These are phyloP conservation scores for Ustilago hordei DNA, from an alignment of 1,284 basidiomycete species.

Conservation along the genomic window DNA sequence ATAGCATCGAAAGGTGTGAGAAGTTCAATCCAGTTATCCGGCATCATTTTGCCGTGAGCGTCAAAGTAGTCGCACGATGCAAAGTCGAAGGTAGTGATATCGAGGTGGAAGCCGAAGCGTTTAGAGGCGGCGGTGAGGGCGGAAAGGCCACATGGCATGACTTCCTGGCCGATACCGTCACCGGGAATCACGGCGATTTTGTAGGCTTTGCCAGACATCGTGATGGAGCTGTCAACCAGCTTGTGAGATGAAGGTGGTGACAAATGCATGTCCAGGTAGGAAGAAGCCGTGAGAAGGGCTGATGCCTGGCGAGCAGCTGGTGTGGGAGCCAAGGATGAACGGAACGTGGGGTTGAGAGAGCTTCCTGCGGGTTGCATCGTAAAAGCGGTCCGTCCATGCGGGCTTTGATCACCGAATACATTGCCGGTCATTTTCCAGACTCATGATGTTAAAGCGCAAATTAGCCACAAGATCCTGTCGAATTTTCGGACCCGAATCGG, in stretches of 20 bases:
- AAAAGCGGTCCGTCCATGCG: conserved; percentile 10
- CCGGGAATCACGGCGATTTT: conserved; percentile 75
- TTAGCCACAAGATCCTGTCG: neutral
- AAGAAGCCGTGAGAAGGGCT: neutral
- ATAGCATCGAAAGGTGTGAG: conserved; percentile 70
- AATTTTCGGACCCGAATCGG: conserved; percentile 26
- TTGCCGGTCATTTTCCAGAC: conserved; percentile 10
- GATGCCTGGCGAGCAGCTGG: neutral
- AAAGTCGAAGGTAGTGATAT: conserved; percentile 71
- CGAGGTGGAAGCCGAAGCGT: conserved; percentile 69
- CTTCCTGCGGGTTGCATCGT: neutral
- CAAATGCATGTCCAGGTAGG: neutral
- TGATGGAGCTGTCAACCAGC: neutral
- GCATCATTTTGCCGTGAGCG: conserved; percentile 70
- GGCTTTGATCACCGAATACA: conserved; percentile 6
- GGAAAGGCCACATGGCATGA: conserved; percentile 40
- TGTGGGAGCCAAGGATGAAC: neutral
- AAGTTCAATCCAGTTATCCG: conserved; percentile 69
- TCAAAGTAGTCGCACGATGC: conserved; percentile 69
- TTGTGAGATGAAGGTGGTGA: neutral
- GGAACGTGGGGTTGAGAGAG: conserved; percentile 2
- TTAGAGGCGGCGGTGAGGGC: conserved; percentile 60
- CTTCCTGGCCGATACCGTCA: conserved; percentile 75
- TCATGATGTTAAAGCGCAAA: conserved; percentile 5
- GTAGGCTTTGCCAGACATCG: conserved; percentile 60